phyloP scores from a whole-genome alignment of 345 rosid species.

The Salix exigua region DNA sequence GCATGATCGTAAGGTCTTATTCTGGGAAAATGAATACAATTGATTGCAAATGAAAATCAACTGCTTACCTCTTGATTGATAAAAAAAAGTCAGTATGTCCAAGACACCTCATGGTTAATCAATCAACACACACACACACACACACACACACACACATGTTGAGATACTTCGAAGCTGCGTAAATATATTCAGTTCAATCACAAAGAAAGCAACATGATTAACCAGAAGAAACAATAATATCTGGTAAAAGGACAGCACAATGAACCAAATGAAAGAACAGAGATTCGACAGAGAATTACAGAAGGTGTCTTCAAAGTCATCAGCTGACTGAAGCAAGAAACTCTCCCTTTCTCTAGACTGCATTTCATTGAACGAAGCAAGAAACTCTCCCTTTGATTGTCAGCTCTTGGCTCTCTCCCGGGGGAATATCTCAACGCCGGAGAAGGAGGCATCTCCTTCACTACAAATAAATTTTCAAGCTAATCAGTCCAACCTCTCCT shows the following conservation, averaged over 20 bases:
- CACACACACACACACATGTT: too few relatives aligned
- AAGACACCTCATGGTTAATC: too few relatives aligned
- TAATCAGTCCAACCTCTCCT: slow-evolving; percentile 18
- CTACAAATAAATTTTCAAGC: slow-evolving; percentile 6
- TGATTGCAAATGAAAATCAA: too few relatives aligned
- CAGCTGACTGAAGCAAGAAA: slow-evolving; percentile 79
- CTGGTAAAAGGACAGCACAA: slow-evolving; percentile 2
- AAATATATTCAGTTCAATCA: slow-evolving; percentile 14
- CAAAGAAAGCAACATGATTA: slow-evolving; percentile 20
- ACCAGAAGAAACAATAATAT: slow-evolving; percentile 3
- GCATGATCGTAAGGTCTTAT: too few relatives aligned
- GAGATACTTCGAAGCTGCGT: slow-evolving; percentile 74
- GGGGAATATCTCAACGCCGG: slow-evolving; percentile 83
- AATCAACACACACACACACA: too few relatives aligned
- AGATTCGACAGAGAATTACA: slow-evolving; percentile 50
- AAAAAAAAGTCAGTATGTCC: too few relatives aligned
- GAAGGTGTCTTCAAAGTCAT: slow-evolving; percentile 77
- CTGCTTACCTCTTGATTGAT: too few relatives aligned
- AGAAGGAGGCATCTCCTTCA: slow-evolving; percentile 73
- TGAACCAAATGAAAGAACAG: slow-evolving; percentile 1
- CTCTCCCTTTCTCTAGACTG: slow-evolving; percentile 72
- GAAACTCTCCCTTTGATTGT: too few relatives aligned
- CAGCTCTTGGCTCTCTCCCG: slow-evolving; percentile 56
- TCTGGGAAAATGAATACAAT: too few relatives aligned
- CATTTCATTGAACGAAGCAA: slow-evolving; percentile 82